Evolutionary conservation across 2,329 filamentous ascomycete species (phyloP).

Genomic region (Diaporthe nobilis): DNA sequence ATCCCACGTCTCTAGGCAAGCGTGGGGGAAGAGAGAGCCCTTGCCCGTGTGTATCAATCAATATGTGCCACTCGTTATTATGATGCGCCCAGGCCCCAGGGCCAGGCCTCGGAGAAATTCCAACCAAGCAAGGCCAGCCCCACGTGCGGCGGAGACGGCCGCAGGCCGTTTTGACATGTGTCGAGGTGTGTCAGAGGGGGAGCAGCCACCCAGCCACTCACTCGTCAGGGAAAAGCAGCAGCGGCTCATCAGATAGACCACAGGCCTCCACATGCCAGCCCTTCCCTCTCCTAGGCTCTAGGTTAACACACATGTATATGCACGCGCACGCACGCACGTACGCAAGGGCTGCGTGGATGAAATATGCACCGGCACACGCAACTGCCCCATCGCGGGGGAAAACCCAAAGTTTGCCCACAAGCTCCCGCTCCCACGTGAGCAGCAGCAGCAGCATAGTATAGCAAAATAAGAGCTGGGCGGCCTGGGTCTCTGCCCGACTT

Average conservation of each 20-base stretch:
- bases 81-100: neutral
- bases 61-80: neutral
- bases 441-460: neutral
- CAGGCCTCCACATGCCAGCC: neutral
- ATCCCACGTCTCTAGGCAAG: conserved; percentile 1
- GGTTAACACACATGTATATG: neutral
- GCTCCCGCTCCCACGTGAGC: conserved; percentile 25
- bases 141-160: conserved; percentile 22
- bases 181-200: neutral
- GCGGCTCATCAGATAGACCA: neutral
- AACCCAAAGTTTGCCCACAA: conserved; percentile 8
- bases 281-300: neutral
- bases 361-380: neutral
- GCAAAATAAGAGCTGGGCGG: neutral
- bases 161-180: conserved; percentile 17
- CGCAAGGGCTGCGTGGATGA: neutral
- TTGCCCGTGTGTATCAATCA: neutral
- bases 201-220: neutral
- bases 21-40: conserved; percentile 8
- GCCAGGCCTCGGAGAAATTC: conserved; percentile 5
- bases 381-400: neutral
- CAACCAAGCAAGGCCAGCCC: neutral
- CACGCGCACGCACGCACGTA: neutral
- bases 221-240: neutral
- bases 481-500: neutral